These are phyloP conservation scores for Aspergillus jensenii DNA, from an alignment of 2,329 filamentous ascomycete species.

Conservation along the genomic window DNA sequence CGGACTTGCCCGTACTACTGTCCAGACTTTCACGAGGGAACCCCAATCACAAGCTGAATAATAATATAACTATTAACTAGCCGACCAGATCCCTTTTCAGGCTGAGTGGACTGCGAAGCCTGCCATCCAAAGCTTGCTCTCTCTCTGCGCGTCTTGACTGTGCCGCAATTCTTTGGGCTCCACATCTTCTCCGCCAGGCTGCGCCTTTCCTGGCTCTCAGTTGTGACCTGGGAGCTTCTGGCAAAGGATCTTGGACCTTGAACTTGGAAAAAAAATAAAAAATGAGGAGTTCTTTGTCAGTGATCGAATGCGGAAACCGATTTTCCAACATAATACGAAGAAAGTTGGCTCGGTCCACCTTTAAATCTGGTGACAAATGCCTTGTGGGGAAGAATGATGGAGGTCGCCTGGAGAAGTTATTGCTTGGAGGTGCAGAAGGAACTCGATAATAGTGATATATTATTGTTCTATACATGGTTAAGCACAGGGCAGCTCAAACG, in stretches of 20 bases:
- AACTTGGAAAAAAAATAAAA: neutral
- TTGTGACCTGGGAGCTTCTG: neutral
- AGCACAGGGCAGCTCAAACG: neutral
- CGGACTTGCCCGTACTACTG: neutral
- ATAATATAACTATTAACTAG: neutral
- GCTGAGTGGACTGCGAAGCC: neutral
- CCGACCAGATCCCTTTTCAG: neutral
- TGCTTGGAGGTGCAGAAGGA: neutral
- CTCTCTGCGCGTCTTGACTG: conserved; percentile 21
- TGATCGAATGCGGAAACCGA: conserved; percentile 6
- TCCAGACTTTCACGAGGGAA: neutral
- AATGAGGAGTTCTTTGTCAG: neutral
- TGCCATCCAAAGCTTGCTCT: conserved; percentile 3
- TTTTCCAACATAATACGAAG: conserved; percentile 13
- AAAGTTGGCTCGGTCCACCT: conserved; percentile 1
- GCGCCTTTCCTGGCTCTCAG: neutral
- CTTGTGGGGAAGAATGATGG: conserved; percentile 6
- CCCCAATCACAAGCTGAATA: neutral
- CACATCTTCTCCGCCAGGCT: neutral
- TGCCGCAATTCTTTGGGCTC: conserved; percentile 17
- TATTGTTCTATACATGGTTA: neutral
- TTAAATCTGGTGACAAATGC: conserved; percentile 14
- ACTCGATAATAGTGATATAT: neutral
- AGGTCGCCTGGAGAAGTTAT: neutral
- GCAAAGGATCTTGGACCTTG: neutral